A percentile compares a stretch with the other conserved stretches of the same genome.
phyloP scores from a whole-genome alignment of 148 eudicot species.

The Pharnaceum exiguum region DNA sequence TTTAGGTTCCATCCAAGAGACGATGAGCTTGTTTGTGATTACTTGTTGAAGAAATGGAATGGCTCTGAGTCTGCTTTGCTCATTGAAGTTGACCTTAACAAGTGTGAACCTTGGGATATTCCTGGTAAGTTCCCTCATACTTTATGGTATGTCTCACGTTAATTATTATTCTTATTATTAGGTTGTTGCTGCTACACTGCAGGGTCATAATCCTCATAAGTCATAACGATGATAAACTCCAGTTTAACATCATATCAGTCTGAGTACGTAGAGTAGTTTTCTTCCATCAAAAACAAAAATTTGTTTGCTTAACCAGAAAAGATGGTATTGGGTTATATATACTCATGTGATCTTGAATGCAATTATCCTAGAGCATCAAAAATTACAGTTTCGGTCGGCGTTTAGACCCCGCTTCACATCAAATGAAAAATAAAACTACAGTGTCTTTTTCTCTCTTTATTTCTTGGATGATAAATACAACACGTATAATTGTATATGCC shows the following conservation, averaged over 20 bases:
- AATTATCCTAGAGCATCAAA: too few relatives aligned
- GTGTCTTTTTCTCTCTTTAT: background rate
- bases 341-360: too few relatives aligned
- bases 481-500: too few relatives aligned
- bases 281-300: background rate
- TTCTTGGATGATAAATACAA: too few relatives aligned
- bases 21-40: constrained; percentile 87
- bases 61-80: constrained; percentile 37
- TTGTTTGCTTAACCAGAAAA: too few relatives aligned
- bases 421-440: background rate
- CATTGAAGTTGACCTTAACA: constrained; percentile 84
- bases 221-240: too few relatives aligned
- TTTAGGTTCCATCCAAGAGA: constrained; percentile 89
- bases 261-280: background rate
- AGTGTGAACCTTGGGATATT: constrained; percentile 94
- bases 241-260: too few relatives aligned
- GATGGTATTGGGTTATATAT: too few relatives aligned
- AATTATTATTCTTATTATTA: background rate
- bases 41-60: constrained; percentile 58
- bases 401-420: too few relatives aligned
- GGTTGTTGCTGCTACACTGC: background rate
- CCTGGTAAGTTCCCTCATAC: constrained; percentile 50
- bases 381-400: too few relatives aligned
- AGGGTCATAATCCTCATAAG: too few relatives aligned
- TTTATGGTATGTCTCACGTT: too few relatives aligned